Percentiles rank a stretch among this genome's conserved stretches.
phyloP scores from a whole-genome alignment of 305 asterid genomes.

The Plantago lanceolata region DNA sequence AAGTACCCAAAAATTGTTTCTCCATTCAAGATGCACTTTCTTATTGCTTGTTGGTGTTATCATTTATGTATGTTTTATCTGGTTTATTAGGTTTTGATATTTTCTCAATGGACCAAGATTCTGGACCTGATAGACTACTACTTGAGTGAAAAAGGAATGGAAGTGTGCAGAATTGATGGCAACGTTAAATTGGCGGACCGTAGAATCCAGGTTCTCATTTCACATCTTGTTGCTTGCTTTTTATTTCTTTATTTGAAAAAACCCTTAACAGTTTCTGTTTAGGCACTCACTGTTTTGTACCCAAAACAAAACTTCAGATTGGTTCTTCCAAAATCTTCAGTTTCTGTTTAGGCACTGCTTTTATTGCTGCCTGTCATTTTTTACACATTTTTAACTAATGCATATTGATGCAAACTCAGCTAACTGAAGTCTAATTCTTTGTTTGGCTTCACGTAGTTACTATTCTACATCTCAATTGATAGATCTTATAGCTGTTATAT shows the following conservation, averaged over 20 bases:
- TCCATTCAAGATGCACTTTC: slow-evolving; percentile 16
- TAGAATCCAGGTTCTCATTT: slow-evolving; percentile 53
- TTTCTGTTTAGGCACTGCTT: no score
- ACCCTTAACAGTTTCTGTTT: no score
- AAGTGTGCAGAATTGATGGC: slow-evolving; percentile 93
- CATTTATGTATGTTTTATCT: neutral
- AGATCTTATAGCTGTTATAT: neutral
- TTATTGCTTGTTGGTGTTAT: slow-evolving; percentile 8
- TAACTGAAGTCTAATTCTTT: no score
- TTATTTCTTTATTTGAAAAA: no score
- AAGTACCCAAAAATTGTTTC: slow-evolving; percentile 35
- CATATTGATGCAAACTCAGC: no score
- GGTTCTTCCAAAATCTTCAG: no score
- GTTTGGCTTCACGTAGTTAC: no score
- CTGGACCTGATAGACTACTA: slow-evolving; percentile 93
- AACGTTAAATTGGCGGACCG: slow-evolving; percentile 68
- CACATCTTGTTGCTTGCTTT: neutral
- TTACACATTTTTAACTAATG: no score
- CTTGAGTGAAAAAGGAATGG: slow-evolving; percentile 70
- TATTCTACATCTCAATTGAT: no score
- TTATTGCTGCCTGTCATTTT: no score
- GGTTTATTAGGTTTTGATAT: slow-evolving; percentile 64
- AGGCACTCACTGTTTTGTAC: no score
- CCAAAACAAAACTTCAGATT: no score
- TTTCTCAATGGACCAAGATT: slow-evolving; percentile 95